Evolutionary conservation across 2,329 filamentous ascomycete species (phyloP), one percentile per base, ranked within the genome.

Genomic region (Colletotrichum tropicicola): DNA sequence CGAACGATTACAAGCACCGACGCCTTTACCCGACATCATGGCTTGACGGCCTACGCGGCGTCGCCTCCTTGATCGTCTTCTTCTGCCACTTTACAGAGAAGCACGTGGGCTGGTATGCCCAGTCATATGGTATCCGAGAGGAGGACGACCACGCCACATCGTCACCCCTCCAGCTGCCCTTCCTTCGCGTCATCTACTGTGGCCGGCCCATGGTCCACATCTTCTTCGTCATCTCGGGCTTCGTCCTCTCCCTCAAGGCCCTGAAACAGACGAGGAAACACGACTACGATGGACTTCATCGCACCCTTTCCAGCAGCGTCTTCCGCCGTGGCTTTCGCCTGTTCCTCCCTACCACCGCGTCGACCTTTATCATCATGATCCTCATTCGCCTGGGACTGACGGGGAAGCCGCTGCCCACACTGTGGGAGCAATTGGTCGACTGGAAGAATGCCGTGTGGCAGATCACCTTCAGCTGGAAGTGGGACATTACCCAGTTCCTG

Each of bases 181-280:
- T 81, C 53, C 12, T 82, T 7, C 78, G 81, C 56, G 73, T 83
- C 27, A 57, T 83, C 19, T 82, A 76, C 68, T 79, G 79, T 15
- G 81, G 81, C 17, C 76, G 79, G 17, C 80, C 82, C 8, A 82
- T 83, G 80, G 83, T 85, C 3, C 79, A 83, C 69, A 78, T 85
- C 48, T 85, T 85, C 72, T 85, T 85, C 71, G 78, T 85, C 68
- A 82, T 85, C 35, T 84, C 82, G 1, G 83, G 83, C 37, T 83
- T 82, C 65, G 82, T 79, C 3, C 75, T 85, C 21, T 78, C 81
- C 7, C 77, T 78, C 68, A 81, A 81, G 66, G 79, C 82, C 2
- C 70, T 85, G 25, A 75, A 77, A 55, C 73, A 77, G 30, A 76
- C 82, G 7, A 80, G 79, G 58, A 69, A 74, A 9, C 74, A 78